A percentile compares a stretch with the other conserved stretches of the same genome.
Evolutionary conservation across 139 green algal genomes (phyloP).

Genomic region (Dunaliella primolecta): DNA sequence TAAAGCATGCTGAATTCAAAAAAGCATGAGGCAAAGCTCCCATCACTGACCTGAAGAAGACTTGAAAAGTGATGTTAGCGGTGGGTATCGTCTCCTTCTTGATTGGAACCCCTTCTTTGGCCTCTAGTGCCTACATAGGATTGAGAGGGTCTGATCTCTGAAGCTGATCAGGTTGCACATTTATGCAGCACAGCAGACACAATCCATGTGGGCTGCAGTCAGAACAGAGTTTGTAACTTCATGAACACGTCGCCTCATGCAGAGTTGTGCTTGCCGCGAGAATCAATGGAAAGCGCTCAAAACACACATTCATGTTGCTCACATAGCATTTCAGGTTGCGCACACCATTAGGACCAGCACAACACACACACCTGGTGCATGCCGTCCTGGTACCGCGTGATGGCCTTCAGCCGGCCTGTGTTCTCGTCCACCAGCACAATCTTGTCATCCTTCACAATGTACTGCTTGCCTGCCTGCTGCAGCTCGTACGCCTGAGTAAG

Average conservation of each 20-base stretch:
- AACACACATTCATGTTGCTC: neutral
- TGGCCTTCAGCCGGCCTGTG: slow-evolving; percentile 70
- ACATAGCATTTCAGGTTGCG: too few species aligned
- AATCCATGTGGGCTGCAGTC: too few species aligned
- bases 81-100: slow-evolving; percentile 23
- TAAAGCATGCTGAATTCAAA: too few species aligned
- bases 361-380: slow-evolving; percentile 62
- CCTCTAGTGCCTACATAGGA: slow-evolving; percentile 89
- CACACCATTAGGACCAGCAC: too few species aligned
- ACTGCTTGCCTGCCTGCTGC: slow-evolving; percentile 79
- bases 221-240: too few species aligned
- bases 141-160: too few species aligned
- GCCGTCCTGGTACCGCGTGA: slow-evolving; percentile 73
- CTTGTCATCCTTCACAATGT: slow-evolving; percentile 85
- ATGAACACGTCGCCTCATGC: neutral
- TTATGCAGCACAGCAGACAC: too few species aligned
- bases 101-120: slow-evolving; percentile 86
- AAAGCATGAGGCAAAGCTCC: neutral
- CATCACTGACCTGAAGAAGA: slow-evolving; percentile 39
- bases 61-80: slow-evolving; percentile 51
- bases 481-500: slow-evolving; percentile 90
- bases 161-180: too few species aligned
- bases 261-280: neutral
- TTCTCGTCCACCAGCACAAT: slow-evolving; percentile 91
- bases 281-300: neutral